Conservation (phyloP, 208 protist species). For the Wallacemonas sp. region DNA sequence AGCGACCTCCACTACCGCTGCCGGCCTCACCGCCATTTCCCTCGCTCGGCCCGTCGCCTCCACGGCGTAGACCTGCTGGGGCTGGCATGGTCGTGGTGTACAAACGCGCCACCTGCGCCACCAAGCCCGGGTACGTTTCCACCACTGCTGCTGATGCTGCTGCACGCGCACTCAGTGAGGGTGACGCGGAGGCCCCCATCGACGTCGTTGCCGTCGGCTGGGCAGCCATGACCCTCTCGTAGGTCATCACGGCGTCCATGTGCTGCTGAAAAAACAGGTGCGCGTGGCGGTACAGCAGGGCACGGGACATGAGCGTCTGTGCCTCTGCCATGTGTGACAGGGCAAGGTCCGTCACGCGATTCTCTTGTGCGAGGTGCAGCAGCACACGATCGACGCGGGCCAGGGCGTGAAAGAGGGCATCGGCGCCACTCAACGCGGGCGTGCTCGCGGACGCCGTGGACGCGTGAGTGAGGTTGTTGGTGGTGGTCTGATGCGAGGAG, state of each 20-base stretch:
- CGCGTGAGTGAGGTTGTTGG: too few species aligned
- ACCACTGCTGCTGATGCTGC: background rate
- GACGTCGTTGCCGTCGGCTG: background rate
- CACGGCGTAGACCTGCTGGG: too few species aligned
- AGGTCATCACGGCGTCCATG: conserved; percentile 9
- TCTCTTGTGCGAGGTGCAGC: background rate
- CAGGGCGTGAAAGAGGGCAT: background rate
- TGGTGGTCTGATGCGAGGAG: too few species aligned
- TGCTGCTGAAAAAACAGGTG: conserved; percentile 17
- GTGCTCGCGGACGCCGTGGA: too few species aligned
- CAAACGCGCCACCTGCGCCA: background rate
- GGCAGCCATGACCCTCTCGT: background rate
- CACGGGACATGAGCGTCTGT: conserved; percentile 22
- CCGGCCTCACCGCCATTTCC: too few species aligned
- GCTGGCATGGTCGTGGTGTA: too few species aligned
- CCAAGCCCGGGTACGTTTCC: conserved; percentile 1
- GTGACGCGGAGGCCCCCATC: too few species aligned
- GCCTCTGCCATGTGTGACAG: conserved; percentile 16
- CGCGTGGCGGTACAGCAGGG: conserved; percentile 15
- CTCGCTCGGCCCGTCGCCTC: too few species aligned
- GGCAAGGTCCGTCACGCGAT: conserved; percentile 8
- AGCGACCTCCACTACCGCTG: too few species aligned
- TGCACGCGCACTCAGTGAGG: background rate
- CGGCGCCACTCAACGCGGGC: background rate
- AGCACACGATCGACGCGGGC: conserved; percentile 11